Conservation (phyloP, 2,329 filamentous ascomycete species). For the Ambrosiella xylebori region DNA sequence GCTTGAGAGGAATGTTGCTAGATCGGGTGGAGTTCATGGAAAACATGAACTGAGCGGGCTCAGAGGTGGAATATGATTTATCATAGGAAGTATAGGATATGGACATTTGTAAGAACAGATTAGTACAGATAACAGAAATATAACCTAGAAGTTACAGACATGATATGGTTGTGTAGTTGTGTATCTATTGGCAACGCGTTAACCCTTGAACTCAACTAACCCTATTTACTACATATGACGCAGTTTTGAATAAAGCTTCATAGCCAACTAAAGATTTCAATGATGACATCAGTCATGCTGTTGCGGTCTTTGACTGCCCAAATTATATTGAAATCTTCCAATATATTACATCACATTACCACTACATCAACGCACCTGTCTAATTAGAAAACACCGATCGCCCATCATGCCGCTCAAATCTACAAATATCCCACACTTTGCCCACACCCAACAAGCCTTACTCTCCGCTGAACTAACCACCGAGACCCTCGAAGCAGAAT, state of each 20-base stretch:
- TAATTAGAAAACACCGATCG: too few relatives aligned
- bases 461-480: constrained; percentile 54
- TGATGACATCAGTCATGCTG: too few relatives aligned
- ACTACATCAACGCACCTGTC: too few relatives aligned
- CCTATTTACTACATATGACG: too few relatives aligned
- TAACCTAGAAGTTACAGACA: not conserved
- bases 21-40: constrained; percentile 83
- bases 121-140: not conserved
- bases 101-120: not conserved
- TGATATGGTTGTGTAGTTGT: too few relatives aligned
- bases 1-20: constrained; percentile 71
- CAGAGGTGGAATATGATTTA: not conserved
- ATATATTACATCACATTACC: too few relatives aligned
- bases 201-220: too few relatives aligned
- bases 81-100: not conserved
- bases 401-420: constrained; percentile 24
- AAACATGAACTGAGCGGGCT: constrained; percentile 45
- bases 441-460: constrained; percentile 50
- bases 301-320: too few relatives aligned
- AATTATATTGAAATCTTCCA: too few relatives aligned
- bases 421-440: constrained; percentile 52
- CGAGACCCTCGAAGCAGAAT: constrained; percentile 53
- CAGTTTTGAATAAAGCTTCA: too few relatives aligned
- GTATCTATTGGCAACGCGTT: too few relatives aligned
- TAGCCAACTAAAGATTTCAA: too few relatives aligned